A percentile compares a stretch with the other conserved stretches of the same genome.
phyloP scores from a whole-genome alignment of 2,329 filamentous ascomycete genomes.

The Aspergillus ibericus region DNA sequence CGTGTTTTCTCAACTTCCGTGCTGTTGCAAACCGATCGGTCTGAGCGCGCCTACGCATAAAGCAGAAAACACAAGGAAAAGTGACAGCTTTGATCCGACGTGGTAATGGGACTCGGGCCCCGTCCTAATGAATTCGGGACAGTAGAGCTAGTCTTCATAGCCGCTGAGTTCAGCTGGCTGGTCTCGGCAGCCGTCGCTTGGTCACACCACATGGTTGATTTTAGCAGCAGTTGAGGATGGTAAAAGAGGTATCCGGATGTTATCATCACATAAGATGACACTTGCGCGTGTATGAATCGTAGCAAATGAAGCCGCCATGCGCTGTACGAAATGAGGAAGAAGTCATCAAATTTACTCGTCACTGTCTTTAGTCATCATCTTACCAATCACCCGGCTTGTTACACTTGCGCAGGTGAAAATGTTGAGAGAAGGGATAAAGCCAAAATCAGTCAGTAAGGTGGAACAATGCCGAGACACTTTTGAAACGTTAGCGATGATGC shows the following conservation, averaged over 20 bases:
- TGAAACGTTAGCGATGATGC: slow-evolving; percentile 23
- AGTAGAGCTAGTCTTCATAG: not conserved
- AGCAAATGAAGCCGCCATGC: slow-evolving; percentile 6
- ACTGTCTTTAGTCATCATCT: slow-evolving; percentile 25
- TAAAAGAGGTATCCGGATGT: slow-evolving; percentile 5
- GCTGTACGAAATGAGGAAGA: slow-evolving; percentile 13
- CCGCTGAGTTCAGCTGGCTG: not conserved
- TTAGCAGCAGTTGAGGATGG: not conserved
- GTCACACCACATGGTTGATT: not conserved
- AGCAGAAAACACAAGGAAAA: not conserved
- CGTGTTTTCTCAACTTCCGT: slow-evolving; percentile 3
- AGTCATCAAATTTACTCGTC: slow-evolving; percentile 23
- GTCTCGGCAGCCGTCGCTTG: not conserved
- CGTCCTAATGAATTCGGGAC: not conserved
- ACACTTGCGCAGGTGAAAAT: slow-evolving; percentile 6
- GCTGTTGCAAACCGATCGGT: not conserved
- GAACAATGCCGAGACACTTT: slow-evolving; percentile 57
- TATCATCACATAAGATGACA: not conserved
- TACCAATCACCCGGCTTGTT: slow-evolving; percentile 14
- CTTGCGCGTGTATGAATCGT: slow-evolving; percentile 1
- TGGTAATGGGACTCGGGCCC: not conserved
- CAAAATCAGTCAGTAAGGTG: slow-evolving; percentile 56
- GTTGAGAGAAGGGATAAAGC: not conserved
- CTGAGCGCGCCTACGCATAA: not conserved
- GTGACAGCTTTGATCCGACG: not conserved